phyloP scores from a whole-genome alignment of 1,139 yeast species.

The Diutina pseudorugosa region DNA sequence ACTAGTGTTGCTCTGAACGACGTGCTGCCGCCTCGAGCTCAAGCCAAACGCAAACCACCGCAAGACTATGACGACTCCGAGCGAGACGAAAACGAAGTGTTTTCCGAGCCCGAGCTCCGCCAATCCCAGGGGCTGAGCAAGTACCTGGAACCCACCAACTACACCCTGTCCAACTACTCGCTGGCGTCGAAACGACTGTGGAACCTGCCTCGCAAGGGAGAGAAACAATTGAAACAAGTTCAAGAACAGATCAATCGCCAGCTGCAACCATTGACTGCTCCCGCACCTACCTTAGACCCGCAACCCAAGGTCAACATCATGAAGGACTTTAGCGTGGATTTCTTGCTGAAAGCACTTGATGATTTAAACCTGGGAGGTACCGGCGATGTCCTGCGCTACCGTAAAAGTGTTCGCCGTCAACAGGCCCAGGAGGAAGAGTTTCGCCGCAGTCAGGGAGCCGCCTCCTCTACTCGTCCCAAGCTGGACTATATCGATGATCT shows the following conservation, averaged over 20 bases:
- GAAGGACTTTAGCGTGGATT: slow-evolving; percentile 36
- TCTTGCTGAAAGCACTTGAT: slow-evolving; percentile 48
- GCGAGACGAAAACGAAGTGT: slow-evolving; percentile 22
- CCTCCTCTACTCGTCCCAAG: slow-evolving; percentile 8
- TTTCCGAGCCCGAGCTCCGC: slow-evolving; percentile 12
- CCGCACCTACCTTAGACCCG: slow-evolving; percentile 5
- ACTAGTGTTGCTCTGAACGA: background rate
- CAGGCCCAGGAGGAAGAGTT: background rate
- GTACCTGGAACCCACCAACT: slow-evolving; percentile 38
- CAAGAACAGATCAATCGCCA: slow-evolving; percentile 30
- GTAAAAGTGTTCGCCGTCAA: slow-evolving; percentile 23
- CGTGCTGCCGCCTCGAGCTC: background rate
- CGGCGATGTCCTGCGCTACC: slow-evolving; percentile 37
- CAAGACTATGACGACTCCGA: slow-evolving; percentile 9
- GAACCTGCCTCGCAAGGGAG: slow-evolving; percentile 40
- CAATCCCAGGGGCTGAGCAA: slow-evolving; percentile 25
- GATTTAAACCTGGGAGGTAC: slow-evolving; percentile 56
- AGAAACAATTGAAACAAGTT: slow-evolving; percentile 21
- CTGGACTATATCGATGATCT: slow-evolving; percentile 26
- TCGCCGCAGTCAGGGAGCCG: background rate
- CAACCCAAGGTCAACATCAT: slow-evolving; percentile 18
- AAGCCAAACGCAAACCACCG: background rate
- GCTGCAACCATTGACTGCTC: slow-evolving; percentile 17
- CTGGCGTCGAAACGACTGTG: slow-evolving; percentile 22
- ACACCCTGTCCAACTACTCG: slow-evolving; percentile 14